phyloP scores from a whole-genome alignment of 805 yeast genomes.

The Kuraishia hungarica region DNA sequence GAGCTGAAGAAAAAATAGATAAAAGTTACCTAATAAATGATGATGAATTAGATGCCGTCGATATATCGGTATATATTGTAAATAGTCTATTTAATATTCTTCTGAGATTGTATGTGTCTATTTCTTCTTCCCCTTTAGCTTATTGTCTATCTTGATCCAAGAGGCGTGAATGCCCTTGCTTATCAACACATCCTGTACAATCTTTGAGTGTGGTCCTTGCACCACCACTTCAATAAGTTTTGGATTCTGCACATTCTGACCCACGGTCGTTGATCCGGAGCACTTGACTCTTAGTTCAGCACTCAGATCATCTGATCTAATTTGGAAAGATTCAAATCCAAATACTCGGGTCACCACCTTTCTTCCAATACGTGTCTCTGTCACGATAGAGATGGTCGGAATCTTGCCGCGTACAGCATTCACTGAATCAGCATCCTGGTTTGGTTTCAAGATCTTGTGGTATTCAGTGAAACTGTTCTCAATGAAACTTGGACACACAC shows the following conservation, averaged over 20 bases:
- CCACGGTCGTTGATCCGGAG: conserved; percentile 81
- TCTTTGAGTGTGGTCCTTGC: conserved; percentile 81
- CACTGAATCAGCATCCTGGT: conserved; percentile 23
- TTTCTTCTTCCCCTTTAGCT: conserved; percentile 46
- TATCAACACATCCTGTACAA: conserved; percentile 48
- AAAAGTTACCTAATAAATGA: background rate
- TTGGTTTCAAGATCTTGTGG: conserved; percentile 39
- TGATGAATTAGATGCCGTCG: background rate
- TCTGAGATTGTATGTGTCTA: conserved; percentile 6
- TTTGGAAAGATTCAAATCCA: conserved; percentile 58
- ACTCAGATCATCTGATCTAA: conserved; percentile 59
- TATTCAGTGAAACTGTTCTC: conserved; percentile 37
- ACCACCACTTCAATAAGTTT: conserved; percentile 63
- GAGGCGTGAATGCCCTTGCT: conserved; percentile 53
- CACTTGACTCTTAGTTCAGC: conserved; percentile 68
- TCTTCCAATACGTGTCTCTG: conserved; percentile 75
- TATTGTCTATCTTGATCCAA: conserved; percentile 63
- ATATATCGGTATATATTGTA: no score
- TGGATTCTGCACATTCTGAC: conserved; percentile 47
- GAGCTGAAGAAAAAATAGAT: conserved; percentile 16
- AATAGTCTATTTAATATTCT: background rate
- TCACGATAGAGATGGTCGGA: conserved; percentile 57
- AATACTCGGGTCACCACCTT: conserved; percentile 68
- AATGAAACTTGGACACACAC: conserved; percentile 33
- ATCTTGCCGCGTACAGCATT: conserved; percentile 52